phyloP scores from a whole-genome alignment of 352 stramenopile species.

The Pythium vanterpoolii region DNA sequence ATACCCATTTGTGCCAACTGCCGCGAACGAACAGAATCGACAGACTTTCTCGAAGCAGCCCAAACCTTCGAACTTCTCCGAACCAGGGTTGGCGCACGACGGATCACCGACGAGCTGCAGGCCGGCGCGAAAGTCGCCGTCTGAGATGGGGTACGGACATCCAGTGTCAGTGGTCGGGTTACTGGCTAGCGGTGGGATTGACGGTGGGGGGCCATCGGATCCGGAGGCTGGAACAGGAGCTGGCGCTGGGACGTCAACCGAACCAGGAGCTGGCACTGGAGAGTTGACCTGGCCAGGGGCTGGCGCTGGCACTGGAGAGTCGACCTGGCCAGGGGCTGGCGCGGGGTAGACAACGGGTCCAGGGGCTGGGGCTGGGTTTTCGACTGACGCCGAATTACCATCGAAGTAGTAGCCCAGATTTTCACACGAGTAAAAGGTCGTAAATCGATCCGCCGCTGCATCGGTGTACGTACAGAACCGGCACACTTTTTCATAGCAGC shows the following conservation, averaged over 20 bases:
- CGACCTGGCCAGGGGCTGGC: too few relatives aligned
- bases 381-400: too few relatives aligned
- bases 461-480: conserved; percentile 30
- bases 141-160: not conserved
- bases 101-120: conserved; percentile 26
- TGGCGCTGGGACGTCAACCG: not conserved
- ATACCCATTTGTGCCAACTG: conserved; percentile 11
- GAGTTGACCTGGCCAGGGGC: too few relatives aligned
- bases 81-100: conserved; percentile 13
- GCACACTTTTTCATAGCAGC: conserved; percentile 24
- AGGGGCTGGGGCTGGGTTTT: too few relatives aligned
- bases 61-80: too few relatives aligned
- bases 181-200: too few relatives aligned
- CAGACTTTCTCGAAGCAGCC: conserved; percentile 30
- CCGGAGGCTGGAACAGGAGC: not conserved
- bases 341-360: too few relatives aligned
- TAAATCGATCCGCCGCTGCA: conserved; percentile 3
- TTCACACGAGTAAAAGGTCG: conserved; percentile 5
- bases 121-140: conserved; percentile 16
- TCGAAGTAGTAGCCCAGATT: conserved; percentile 8
- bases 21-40: conserved; percentile 32
- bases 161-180: too few relatives aligned
- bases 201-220: too few relatives aligned
- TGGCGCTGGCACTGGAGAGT: not conserved
- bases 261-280: not conserved